Evolutionary conservation across 2,329 filamentous ascomycete species (phyloP).

Genomic region (Akanthomyces uredinophilus): DNA sequence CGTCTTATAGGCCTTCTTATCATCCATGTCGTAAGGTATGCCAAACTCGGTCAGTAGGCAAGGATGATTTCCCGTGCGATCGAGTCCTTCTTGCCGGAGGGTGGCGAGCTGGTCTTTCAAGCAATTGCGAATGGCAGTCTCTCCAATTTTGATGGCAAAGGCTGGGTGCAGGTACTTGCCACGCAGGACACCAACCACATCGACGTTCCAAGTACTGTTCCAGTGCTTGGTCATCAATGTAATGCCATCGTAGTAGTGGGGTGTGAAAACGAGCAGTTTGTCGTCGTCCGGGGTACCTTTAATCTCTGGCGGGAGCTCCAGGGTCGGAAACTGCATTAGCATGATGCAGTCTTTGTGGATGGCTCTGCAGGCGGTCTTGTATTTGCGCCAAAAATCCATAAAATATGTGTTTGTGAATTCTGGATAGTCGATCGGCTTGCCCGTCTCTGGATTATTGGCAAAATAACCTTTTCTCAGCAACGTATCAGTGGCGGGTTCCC

Average conservation of each 20-base stretch:
- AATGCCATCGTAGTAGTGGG: slow-evolving; percentile 95
- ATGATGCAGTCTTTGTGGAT: slow-evolving; percentile 79
- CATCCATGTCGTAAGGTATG: slow-evolving; percentile 98
- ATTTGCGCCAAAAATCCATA: slow-evolving; percentile 76
- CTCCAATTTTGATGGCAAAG: slow-evolving; percentile 88
- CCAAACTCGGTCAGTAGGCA: slow-evolving; percentile 92
- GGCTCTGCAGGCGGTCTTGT: slow-evolving; percentile 66
- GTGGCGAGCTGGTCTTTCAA: slow-evolving; percentile 81
- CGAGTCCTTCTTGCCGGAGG: slow-evolving; percentile 79
- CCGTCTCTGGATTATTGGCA: slow-evolving; percentile 67
- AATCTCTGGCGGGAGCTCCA: slow-evolving; percentile 84
- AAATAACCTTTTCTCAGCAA: slow-evolving; percentile 87
- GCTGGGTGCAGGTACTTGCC: slow-evolving; percentile 84
- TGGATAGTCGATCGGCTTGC: slow-evolving; percentile 70
- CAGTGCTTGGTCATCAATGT: slow-evolving; percentile 98
- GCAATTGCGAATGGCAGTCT: slow-evolving; percentile 90
- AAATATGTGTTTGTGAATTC: slow-evolving; percentile 90
- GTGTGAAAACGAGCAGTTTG: slow-evolving; percentile 82
- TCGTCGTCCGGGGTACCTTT: slow-evolving; percentile 89
- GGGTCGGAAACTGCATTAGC: slow-evolving; percentile 84
- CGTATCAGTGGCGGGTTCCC: slow-evolving; percentile 75
- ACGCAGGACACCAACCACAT: slow-evolving; percentile 85
- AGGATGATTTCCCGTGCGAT: slow-evolving; percentile 83
- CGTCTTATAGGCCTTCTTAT: slow-evolving; percentile 90
- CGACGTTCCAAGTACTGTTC: slow-evolving; percentile 96